phyloP scores from a whole-genome alignment of 805 yeast species.

The Vanderwaltozyma tropicalis region DNA sequence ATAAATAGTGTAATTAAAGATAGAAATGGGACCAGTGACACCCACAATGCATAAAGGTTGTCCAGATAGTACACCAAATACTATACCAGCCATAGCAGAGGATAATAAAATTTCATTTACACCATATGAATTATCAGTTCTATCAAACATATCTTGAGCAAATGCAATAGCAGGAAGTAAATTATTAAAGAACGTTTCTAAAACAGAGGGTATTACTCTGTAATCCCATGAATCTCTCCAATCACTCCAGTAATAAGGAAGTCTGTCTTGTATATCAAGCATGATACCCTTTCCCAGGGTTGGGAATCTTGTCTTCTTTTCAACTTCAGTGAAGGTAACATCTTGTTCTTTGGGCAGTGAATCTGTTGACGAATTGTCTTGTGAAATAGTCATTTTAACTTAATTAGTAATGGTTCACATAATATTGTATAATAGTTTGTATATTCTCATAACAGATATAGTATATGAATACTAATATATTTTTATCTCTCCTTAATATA shows the following conservation, averaged over 20 bases:
- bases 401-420: no score
- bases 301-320: conserved; percentile 11
- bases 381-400: no score
- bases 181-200: conserved; percentile 82
- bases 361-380: no score
- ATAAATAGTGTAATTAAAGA: conserved; percentile 78
- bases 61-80: conserved; percentile 77
- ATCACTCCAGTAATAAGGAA: conserved; percentile 66
- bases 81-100: conserved; percentile 79
- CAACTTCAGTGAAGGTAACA: background rate
- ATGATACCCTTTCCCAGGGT: conserved; percentile 27
- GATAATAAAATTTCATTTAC: conserved; percentile 80
- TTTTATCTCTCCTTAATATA: no score
- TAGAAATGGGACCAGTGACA: conserved; percentile 91
- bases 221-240: conserved; percentile 78
- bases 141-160: conserved; percentile 94
- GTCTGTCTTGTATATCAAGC: conserved; percentile 28
- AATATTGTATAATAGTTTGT: no score
- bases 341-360: background rate
- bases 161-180: conserved; percentile 88
- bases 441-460: no score
- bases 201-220: conserved; percentile 75
- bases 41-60: conserved; percentile 95
- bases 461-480: no score
- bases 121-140: conserved; percentile 79